phyloP scores from a whole-genome alignment of 2,329 filamentous ascomycete genomes.

The Ceratocystis huliohia region DNA sequence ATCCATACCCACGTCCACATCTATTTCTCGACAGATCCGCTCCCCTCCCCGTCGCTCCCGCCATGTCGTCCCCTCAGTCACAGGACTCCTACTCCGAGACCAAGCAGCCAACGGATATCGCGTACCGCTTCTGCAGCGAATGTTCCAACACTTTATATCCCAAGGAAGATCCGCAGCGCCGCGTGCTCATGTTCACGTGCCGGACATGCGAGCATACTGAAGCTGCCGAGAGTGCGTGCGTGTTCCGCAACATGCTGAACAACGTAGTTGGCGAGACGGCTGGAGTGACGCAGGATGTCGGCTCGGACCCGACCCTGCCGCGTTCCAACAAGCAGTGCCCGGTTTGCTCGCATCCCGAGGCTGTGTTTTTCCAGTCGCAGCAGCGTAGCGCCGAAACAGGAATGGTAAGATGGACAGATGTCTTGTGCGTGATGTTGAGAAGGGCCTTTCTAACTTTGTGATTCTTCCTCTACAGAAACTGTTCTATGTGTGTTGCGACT shows the following conservation, averaged over 20 bases:
- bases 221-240: constrained; percentile 73
- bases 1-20: not conserved
- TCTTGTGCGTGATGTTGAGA: not conserved
- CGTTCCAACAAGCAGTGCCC: constrained; percentile 78
- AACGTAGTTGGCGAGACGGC: constrained; percentile 88
- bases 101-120: constrained; percentile 62
- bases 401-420: constrained; percentile 57
- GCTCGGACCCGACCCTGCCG: constrained; percentile 93
- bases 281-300: constrained; percentile 93
- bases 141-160: constrained; percentile 98
- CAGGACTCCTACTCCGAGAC: constrained; percentile 32
- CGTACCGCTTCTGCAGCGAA: constrained; percentile 95
- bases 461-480: constrained; percentile 50
- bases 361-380: constrained; percentile 98
- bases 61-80: constrained; percentile 38
- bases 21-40: not conserved
- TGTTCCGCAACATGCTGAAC: constrained; percentile 89
- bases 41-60: constrained; percentile 12
- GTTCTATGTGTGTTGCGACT: constrained; percentile 88
- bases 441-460: constrained; percentile 2
- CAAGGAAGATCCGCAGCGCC: constrained; percentile 76
- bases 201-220: constrained; percentile 90
- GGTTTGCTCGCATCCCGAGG: constrained; percentile 71
- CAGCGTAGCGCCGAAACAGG: constrained; percentile 93
- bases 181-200: constrained; percentile 86